Evolutionary conservation across 306 rosid genomes (phyloP).

Genomic region (Cucumis melo): DNA sequence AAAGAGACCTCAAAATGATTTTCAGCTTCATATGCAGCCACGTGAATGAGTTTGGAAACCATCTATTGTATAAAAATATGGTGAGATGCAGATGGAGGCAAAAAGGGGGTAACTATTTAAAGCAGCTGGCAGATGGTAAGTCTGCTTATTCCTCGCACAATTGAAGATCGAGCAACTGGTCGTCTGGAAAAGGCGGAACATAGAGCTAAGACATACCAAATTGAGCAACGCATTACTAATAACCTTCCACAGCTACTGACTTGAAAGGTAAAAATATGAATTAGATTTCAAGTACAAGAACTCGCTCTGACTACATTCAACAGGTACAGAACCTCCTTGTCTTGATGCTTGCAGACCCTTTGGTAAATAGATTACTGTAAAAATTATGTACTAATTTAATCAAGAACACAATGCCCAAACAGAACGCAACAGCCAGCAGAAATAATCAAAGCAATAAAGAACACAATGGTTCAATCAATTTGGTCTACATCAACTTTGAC

Average conservation of each 20-base stretch:
- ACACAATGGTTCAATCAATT: no score
- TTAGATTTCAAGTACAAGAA: background rate
- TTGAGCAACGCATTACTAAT: background rate
- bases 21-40: constrained; percentile 33
- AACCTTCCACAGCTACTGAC: background rate
- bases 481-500: no score
- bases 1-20: constrained; percentile 34
- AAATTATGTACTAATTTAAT: no score
- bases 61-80: background rate
- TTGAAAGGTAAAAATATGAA: background rate
- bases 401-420: no score
- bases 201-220: background rate
- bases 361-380: background rate
- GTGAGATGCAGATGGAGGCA: background rate
- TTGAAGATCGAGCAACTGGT: background rate
- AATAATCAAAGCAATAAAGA: no score
- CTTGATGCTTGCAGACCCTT: background rate
- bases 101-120: background rate
- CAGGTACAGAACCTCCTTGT: background rate
- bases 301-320: background rate
- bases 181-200: background rate
- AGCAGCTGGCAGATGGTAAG: background rate
- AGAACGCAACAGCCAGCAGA: no score
- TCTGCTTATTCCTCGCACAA: background rate
- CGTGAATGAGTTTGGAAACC: constrained; percentile 22